Evolutionary conservation across 1,139 yeast species (phyloP).

Genomic region (Taphrina deformans): DNA sequence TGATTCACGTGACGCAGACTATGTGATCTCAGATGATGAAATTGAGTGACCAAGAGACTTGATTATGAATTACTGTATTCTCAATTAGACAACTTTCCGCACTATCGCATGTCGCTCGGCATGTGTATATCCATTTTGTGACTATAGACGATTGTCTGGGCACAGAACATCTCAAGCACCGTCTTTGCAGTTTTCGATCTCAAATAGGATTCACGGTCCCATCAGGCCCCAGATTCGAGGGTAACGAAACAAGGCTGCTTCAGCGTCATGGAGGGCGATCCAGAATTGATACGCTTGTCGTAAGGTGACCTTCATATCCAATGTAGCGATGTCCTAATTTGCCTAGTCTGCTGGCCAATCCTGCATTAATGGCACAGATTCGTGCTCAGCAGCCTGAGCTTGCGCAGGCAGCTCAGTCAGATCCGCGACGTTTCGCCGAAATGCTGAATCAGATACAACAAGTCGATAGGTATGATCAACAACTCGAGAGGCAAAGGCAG

Average conservation of each 20-base stretch:
- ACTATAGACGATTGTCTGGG: too few species aligned
- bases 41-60: too few species aligned
- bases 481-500: slow-evolving; percentile 23
- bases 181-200: too few species aligned
- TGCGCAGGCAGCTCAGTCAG: slow-evolving; percentile 44
- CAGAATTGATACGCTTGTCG: slow-evolving; percentile 15
- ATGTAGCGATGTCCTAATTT: background rate
- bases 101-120: too few species aligned
- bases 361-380: slow-evolving; percentile 29
- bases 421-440: slow-evolving; percentile 40
- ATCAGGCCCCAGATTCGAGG: too few species aligned
- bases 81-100: too few species aligned
- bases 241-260: too few species aligned
- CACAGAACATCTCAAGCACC: too few species aligned
- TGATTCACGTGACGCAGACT: background rate
- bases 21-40: background rate
- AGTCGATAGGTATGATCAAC: slow-evolving; percentile 12
- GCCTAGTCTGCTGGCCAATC: slow-evolving; percentile 40
- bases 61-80: too few species aligned
- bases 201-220: too few species aligned
- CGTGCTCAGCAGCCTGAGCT: slow-evolving; percentile 36
- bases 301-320: background rate
- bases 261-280: slow-evolving; percentile 20
- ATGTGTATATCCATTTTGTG: too few species aligned
- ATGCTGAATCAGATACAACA: slow-evolving; percentile 20